Conservation (phyloP, 139 green algal species). For the Ostreobium quekettii region DNA sequence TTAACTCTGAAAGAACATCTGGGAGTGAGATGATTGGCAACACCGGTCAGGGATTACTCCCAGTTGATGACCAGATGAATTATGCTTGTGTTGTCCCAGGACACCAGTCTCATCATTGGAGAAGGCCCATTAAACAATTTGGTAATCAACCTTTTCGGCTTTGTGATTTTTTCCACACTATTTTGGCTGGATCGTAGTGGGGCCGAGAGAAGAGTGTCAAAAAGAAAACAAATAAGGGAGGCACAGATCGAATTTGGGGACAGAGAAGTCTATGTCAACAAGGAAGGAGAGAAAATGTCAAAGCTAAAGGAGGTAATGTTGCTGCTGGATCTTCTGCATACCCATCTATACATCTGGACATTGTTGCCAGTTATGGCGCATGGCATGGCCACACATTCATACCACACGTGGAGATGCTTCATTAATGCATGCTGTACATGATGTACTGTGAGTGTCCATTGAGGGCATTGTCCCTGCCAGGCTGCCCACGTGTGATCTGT, state of each 20-base stretch:
- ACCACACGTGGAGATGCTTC: no score
- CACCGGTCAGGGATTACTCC: no score
- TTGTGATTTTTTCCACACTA: conserved; percentile 27
- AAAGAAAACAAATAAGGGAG: conserved; percentile 31
- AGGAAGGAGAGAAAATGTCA: conserved; percentile 51
- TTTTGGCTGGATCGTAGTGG: conserved; percentile 28
- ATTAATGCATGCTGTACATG: no score
- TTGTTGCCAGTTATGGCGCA: no score
- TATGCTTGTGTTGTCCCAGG: conserved; percentile 15
- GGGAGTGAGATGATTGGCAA: no score
- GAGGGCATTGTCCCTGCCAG: no score
- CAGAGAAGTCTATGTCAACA: conserved; percentile 52
- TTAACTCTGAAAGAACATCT: conserved; percentile 14
- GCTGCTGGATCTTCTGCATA: no score
- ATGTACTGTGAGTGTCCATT: no score
- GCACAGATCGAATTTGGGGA: conserved; percentile 48
- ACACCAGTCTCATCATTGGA: conserved; percentile 4
- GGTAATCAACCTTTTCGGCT: conserved; percentile 34
- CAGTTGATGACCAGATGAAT: no score
- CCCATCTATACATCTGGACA: no score
- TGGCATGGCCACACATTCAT: no score
- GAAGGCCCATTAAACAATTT: conserved; percentile 13
- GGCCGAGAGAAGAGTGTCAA: conserved; percentile 28
- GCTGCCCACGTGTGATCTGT: no score
- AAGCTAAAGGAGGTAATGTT: conserved; percentile 38